phyloP scores from a whole-genome alignment of 108 stramenopile genomes.

The Tribonema minus region DNA sequence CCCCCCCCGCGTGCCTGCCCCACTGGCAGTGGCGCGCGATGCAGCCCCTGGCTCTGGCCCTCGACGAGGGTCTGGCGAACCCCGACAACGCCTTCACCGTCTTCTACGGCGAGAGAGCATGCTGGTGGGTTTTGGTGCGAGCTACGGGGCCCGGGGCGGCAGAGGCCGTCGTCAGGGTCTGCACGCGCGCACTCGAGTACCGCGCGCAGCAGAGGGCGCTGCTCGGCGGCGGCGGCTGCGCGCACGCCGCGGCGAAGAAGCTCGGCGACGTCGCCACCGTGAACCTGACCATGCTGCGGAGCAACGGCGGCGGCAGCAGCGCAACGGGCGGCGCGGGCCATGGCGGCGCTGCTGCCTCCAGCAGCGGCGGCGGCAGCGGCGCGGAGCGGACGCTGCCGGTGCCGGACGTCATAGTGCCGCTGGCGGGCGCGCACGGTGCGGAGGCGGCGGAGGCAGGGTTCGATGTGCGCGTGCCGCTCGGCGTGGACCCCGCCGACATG shows the following conservation, averaged over 20 bases:
- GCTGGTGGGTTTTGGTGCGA: slow-evolving; percentile 79
- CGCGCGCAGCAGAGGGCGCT: slow-evolving; percentile 78
- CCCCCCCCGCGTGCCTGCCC: no score
- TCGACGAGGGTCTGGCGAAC: slow-evolving; percentile 54
- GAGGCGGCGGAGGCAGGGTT: background rate
- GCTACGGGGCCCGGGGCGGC: slow-evolving; percentile 81
- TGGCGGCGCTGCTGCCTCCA: slow-evolving; percentile 65
- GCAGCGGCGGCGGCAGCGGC: slow-evolving; percentile 73
- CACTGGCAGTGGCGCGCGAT: slow-evolving; percentile 55
- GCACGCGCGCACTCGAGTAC: slow-evolving; percentile 75
- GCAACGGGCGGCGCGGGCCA: slow-evolving; percentile 19
- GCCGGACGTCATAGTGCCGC: no score
- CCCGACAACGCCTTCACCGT: slow-evolving; percentile 72
- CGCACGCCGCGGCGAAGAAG: slow-evolving; percentile 62
- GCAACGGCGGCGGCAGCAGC: slow-evolving; percentile 82
- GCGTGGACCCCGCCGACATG: background rate
- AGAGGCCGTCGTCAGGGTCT: slow-evolving; percentile 74
- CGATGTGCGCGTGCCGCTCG: background rate
- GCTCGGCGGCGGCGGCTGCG: slow-evolving; percentile 61
- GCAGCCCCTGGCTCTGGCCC: slow-evolving; percentile 43
- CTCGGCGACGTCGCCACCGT: slow-evolving; percentile 90
- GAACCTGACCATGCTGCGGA: slow-evolving; percentile 85
- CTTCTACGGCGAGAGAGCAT: slow-evolving; percentile 90
- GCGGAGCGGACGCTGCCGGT: no score
- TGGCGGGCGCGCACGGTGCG: no score